Evolutionary conservation across 768 basidiomycete species (phyloP).

Genomic region (Suillus spraguei): DNA sequence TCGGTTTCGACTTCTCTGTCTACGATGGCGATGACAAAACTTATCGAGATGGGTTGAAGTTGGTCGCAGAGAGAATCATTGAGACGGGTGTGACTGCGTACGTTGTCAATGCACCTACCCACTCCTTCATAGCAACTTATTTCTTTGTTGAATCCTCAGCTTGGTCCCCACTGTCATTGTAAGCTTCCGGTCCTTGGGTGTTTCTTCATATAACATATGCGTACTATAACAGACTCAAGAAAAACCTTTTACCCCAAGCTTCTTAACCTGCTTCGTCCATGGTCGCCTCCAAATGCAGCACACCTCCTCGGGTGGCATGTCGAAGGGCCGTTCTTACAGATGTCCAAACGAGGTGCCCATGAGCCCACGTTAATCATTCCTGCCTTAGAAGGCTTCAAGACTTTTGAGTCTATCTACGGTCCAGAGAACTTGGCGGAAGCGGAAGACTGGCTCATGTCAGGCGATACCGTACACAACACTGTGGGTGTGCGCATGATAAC

Average conservation of each 20-base stretch:
- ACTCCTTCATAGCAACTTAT: conserved; percentile 26
- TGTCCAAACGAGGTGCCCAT: conserved; percentile 85
- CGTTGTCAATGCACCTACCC: conserved; percentile 31
- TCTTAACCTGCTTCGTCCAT: conserved; percentile 67
- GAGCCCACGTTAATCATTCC: conserved; percentile 62
- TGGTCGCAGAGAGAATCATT: conserved; percentile 73
- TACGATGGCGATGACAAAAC: conserved; percentile 70
- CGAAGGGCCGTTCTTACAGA: conserved; percentile 87
- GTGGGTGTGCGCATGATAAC: conserved; percentile 80
- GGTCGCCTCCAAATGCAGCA: conserved; percentile 63
- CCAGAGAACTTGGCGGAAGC: conserved; percentile 58
- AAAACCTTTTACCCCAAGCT: conserved; percentile 72
- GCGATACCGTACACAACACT: conserved; percentile 27
- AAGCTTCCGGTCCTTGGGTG: conserved; percentile 23
- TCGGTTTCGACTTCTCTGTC: conserved; percentile 86
- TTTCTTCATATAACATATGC: not conserved
- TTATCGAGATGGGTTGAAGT: conserved; percentile 68
- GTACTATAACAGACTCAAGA: conserved; percentile 66
- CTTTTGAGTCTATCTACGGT: conserved; percentile 79
- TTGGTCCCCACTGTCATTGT: conserved; percentile 75
- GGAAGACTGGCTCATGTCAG: conserved; percentile 68
- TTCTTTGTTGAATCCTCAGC: conserved; percentile 34
- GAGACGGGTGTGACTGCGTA: conserved; percentile 91
- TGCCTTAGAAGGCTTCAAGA: conserved; percentile 62
- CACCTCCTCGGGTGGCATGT: conserved; percentile 87